Evolutionary conservation across 176 grass and related monocot species (phyloP).

Genomic region (Chloris gayana): DNA sequence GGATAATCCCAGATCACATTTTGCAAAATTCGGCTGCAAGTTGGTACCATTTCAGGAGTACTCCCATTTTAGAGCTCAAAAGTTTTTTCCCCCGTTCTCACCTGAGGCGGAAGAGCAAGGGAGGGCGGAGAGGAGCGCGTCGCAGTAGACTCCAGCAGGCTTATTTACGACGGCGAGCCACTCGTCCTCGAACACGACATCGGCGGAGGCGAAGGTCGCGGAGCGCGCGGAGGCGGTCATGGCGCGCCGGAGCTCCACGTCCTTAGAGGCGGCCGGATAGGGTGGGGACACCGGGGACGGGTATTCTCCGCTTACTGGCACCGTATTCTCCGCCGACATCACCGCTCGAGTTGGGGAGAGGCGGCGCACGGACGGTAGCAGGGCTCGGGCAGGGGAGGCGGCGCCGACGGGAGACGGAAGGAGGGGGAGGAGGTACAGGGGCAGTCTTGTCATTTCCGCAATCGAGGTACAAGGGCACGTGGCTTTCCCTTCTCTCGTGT

Average conservation of each 20-base stretch:
- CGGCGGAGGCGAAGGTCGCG: constrained; percentile 27
- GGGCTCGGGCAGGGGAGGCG: background rate
- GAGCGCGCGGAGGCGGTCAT: constrained; percentile 74
- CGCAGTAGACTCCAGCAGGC: constrained; percentile 86
- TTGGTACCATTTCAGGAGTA: background rate
- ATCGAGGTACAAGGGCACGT: background rate
- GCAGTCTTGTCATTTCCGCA: constrained; percentile 47
- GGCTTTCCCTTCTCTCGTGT: too few species aligned
- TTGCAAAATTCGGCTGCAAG: background rate
- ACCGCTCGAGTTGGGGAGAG: background rate
- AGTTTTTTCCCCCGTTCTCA: background rate
- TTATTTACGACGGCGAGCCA: constrained; percentile 82
- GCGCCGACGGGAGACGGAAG: background rate
- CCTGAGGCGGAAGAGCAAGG: constrained; percentile 31
- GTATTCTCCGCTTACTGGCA: constrained; percentile 26
- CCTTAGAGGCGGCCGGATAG: constrained; percentile 77
- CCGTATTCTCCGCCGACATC: background rate
- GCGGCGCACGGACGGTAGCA: background rate
- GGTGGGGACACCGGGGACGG: constrained; percentile 77
- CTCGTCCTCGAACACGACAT: constrained; percentile 78
- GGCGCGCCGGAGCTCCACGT: constrained; percentile 81
- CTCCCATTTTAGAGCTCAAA: background rate
- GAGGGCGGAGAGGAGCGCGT: constrained; percentile 65
- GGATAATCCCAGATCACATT: background rate
- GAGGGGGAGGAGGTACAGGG: constrained; percentile 7